Percentiles rank a stretch among this genome's conserved stretches.
These are phyloP conservation scores for Trypanosoma melophagium DNA, from an alignment of 208 protist species.

Conservation along the genomic window DNA sequence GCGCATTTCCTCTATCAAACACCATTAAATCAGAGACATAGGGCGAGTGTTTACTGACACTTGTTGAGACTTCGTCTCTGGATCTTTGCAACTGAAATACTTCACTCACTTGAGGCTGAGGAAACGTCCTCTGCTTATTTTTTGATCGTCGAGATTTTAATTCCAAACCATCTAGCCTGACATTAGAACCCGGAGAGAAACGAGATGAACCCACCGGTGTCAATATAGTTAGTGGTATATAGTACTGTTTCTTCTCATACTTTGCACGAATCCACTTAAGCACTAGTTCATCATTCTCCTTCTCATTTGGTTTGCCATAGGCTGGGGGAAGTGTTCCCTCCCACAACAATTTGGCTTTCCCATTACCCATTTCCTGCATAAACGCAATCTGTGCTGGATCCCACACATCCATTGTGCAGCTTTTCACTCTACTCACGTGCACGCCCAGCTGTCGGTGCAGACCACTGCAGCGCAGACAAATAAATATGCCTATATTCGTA, in stretches of 20 bases:
- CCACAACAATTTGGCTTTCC: slow-evolving; percentile 35
- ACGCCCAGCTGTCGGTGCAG: slow-evolving; percentile 90
- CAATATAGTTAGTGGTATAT: slow-evolving; percentile 5
- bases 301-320: slow-evolving; percentile 42
- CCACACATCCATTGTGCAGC: slow-evolving; percentile 86
- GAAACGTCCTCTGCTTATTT: background rate
- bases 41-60: background rate
- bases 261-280: slow-evolving; percentile 69
- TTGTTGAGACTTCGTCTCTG: background rate
- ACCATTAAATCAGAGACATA: slow-evolving; percentile 4
- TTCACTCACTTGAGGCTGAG: background rate
- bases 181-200: background rate
- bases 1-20: background rate
- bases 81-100: background rate
- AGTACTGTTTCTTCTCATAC: slow-evolving; percentile 69
- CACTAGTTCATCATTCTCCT: slow-evolving; percentile 36
- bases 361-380: slow-evolving; percentile 69
- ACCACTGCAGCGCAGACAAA: slow-evolving; percentile 89
- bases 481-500: slow-evolving; percentile 82
- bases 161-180: background rate
- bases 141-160: slow-evolving; percentile 3
- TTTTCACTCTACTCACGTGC: slow-evolving; percentile 87
- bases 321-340: slow-evolving; percentile 51
- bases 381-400: slow-evolving; percentile 66
- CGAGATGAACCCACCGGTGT: background rate